phyloP scores from a whole-genome alignment of 345 rosid genomes.

The Linum trigynum region DNA sequence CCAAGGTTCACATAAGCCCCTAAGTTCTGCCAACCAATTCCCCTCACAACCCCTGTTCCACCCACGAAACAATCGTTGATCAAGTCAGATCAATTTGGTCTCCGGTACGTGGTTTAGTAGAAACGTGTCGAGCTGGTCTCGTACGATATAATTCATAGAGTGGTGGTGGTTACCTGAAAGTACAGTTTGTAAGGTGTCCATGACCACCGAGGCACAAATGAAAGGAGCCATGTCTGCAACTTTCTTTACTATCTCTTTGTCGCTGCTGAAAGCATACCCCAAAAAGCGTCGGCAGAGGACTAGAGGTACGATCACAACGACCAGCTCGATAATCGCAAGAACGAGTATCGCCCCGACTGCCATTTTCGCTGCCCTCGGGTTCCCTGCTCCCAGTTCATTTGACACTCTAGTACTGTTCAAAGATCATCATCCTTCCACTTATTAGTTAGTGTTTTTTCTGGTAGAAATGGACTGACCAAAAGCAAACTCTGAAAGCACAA shows the following conservation, averaged over 20 bases:
- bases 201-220: not conserved
- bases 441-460: too few species aligned
- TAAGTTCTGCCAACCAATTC: not conserved
- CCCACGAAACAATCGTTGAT: not conserved
- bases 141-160: too few species aligned
- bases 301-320: not conserved
- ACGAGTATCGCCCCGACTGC: not conserved
- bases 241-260: not conserved
- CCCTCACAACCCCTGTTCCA: not conserved
- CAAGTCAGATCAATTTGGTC: too few species aligned
- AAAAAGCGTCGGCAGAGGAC: not conserved
- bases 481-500: not conserved
- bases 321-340: not conserved
- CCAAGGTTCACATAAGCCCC: constrained; percentile 4
- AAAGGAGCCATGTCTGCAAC: constrained; percentile 6
- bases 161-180: not conserved
- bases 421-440: not conserved
- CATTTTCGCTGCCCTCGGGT: not conserved
- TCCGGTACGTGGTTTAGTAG: too few species aligned
- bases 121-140: too few species aligned
- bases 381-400: constrained; percentile 1
- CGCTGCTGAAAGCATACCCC: constrained; percentile 2
- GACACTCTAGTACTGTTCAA: not conserved
- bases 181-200: not conserved
- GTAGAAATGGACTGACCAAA: too few species aligned